Evolutionary conservation across 1,284 basidiomycete species (phyloP).

Genomic region (Grifola frondosa): DNA sequence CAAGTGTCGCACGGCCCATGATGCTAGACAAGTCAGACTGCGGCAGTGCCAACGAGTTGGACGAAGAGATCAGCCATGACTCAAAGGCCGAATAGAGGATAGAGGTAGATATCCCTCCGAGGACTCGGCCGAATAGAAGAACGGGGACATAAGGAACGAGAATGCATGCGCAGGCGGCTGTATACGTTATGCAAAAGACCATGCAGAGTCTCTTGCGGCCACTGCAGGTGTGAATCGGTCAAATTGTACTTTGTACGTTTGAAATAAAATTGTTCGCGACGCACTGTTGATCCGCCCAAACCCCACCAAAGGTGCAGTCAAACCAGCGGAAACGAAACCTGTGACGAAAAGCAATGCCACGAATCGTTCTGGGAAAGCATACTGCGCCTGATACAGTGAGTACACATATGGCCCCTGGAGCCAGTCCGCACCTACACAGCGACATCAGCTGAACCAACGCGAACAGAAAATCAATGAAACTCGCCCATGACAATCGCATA

Average conservation of each 20-base stretch:
- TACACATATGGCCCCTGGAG: constrained; percentile 78
- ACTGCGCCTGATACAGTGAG: constrained; percentile 70
- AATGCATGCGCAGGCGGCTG: constrained; percentile 56
- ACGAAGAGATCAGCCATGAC: constrained; percentile 68
- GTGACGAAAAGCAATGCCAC: constrained; percentile 72
- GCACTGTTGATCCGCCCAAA: constrained; percentile 75
- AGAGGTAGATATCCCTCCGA: constrained; percentile 70
- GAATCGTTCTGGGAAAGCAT: constrained; percentile 57
- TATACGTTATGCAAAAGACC: constrained; percentile 65
- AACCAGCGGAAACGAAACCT: constrained; percentile 67
- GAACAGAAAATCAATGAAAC: constrained; percentile 15
- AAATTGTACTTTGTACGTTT: neutral
- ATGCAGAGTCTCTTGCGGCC: constrained; percentile 69
- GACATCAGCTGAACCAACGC: constrained; percentile 1
- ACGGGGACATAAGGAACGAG: constrained; percentile 55
- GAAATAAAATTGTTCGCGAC: too few species aligned
- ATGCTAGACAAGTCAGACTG: constrained; percentile 64
- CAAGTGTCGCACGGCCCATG: constrained; percentile 67
- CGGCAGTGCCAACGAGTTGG: constrained; percentile 49
- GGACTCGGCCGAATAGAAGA: constrained; percentile 58
- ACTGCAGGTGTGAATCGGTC: constrained; percentile 30
- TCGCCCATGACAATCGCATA: constrained; percentile 74
- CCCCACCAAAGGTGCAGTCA: constrained; percentile 70
- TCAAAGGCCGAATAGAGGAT: constrained; percentile 76
- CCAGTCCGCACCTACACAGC: constrained; percentile 65